Evolutionary conservation across 345 rosid species (phyloP).

Genomic region (Lepidium africanum): DNA sequence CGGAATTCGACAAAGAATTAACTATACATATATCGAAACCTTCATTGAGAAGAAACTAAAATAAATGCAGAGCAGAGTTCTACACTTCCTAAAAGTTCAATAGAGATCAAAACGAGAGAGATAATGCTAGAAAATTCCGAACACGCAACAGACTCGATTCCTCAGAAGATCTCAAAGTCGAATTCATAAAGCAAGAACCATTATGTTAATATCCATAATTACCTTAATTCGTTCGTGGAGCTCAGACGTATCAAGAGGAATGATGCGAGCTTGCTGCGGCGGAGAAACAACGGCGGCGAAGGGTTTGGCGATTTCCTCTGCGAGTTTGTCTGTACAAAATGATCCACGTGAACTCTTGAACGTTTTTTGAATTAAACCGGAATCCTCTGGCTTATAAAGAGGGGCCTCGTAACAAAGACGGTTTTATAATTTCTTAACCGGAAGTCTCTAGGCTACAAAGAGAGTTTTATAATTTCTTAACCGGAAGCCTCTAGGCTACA

Average conservation of each 20-base stretch:
- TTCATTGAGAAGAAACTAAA: neutral
- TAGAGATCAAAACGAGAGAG: neutral
- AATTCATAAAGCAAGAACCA: neutral
- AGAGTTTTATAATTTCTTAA: neutral
- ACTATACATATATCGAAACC: neutral
- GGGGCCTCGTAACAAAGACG: too few relatives aligned
- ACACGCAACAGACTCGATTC: neutral
- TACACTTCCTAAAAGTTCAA: neutral
- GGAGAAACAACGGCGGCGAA: conserved; percentile 21
- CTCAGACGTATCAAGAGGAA: neutral
- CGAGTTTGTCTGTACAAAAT: neutral
- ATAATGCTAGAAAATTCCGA: neutral
- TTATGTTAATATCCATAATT: neutral
- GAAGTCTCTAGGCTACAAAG: too few relatives aligned
- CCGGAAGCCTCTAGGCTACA: neutral
- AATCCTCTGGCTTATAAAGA: neutral
- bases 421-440: too few relatives aligned
- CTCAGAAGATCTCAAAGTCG: neutral
- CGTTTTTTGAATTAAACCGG: neutral
- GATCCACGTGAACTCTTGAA: neutral
- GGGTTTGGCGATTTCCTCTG: conserved; percentile 16
- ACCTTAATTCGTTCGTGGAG: conserved; percentile 1
- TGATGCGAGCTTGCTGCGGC: neutral
- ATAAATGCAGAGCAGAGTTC: neutral
- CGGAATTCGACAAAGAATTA: neutral